Base-by-base conservation (phyloP, 495 filamentous ascomycete genomes). In the Haplographium delicatum region DNA sequence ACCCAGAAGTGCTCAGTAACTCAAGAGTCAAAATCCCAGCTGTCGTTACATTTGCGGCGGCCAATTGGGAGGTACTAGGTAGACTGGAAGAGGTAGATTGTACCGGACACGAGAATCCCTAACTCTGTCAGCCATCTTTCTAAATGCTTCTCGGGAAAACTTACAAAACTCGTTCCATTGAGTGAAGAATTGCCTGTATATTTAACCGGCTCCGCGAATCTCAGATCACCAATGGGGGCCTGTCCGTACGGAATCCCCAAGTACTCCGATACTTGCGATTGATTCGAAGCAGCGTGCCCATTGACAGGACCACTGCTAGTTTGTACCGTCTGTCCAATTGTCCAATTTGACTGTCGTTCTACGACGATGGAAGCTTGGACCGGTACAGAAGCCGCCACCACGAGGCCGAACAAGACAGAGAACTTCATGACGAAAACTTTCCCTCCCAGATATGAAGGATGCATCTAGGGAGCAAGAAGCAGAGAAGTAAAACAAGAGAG, bases 191-290 rank as follows among this genome's bases (percentile, higher is more conserved):
- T 54, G 10, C 58, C 51, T 5, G n/a, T 40, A 43, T 48, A 61
- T 22, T 19, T 60, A 25, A 57, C 57, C 5, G 74, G 75, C 4
- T 70, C 54, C 3, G 66, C 67, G 43, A 77, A 78, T 22, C 75
- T 66, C 37, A 78, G 60, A 25, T 66, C 51, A 10, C 70, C 72
- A 30, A 70, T 60, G 8, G 76, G 74, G 2, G 76, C 63, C 47
- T 69, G 49, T 3, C 66, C 75, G 54, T 68, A 78, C 0, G 66
- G 71, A 46, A 80, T 71, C 7, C 75, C 76, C 25, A 79, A 58
- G 52, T 70, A 80, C 57, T 76, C 74, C 5, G 62, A 56, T n/a
- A 78, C 72, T 18, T 60, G 57, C 6, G 64, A 59, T 4, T 58
- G 53, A 38, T 66, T 64, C 15, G 54, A 53, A 0, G 70, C 69